Percentiles rank a stretch among this genome's conserved stretches.
Evolutionary conservation across 148 eudicot species (phyloP).

Genomic region (Fallopia convolvulus): DNA sequence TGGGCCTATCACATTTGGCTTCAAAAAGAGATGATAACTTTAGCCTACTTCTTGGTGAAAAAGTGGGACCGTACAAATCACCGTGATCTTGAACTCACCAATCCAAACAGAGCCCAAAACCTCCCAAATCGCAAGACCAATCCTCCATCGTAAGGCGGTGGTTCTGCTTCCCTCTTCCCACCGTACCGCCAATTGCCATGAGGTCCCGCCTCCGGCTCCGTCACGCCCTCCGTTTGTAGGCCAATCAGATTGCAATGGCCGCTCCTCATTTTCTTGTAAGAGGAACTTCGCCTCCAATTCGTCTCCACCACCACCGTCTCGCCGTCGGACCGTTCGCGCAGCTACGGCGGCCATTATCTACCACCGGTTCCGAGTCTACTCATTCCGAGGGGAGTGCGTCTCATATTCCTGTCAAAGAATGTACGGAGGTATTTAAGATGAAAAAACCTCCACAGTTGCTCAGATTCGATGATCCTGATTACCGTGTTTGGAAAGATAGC

Average conservation of each 20-base stretch:
- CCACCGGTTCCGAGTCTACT: slow-evolving; percentile 21
- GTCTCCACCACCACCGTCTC: slow-evolving; percentile 12
- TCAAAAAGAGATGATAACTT: not conserved
- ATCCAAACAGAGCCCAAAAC: slow-evolving; percentile 5
- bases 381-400: slow-evolving; percentile 23
- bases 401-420: not conserved
- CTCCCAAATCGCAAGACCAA: not conserved
- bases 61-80: slow-evolving; percentile 8
- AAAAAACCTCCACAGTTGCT: slow-evolving; percentile 28
- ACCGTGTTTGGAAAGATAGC: slow-evolving; percentile 51
- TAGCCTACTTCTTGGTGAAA: not conserved
- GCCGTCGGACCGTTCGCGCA: slow-evolving; percentile 11
- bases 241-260: slow-evolving; percentile 23
- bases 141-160: slow-evolving; percentile 9
- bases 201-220: slow-evolving; percentile 2
- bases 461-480: slow-evolving; percentile 25
- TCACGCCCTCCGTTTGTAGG: not conserved
- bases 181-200: not conserved
- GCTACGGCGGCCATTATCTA: slow-evolving; percentile 13
- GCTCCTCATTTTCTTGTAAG: slow-evolving; percentile 39
- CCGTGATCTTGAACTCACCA: not conserved
- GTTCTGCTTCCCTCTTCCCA: not conserved
- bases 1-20: not conserved
- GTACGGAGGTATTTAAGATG: slow-evolving; percentile 12
- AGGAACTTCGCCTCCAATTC: slow-evolving; percentile 32